Conservation (phyloP, 2,329 filamentous ascomycete genomes). For the Alternaria sp. region DNA sequence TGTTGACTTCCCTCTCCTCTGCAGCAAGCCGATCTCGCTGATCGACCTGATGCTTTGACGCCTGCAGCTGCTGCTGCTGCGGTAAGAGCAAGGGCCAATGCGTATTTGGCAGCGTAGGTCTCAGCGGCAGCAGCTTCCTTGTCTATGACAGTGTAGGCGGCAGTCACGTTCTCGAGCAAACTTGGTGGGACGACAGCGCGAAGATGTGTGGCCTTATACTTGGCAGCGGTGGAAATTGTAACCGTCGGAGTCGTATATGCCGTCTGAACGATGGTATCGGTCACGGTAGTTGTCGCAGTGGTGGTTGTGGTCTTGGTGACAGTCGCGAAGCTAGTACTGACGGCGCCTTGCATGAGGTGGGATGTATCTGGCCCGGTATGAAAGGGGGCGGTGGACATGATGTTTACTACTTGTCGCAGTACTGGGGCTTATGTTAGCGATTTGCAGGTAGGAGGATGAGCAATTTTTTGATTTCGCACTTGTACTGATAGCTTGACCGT, state of each 20-base stretch:
- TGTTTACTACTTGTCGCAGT: neutral
- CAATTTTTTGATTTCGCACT: neutral
- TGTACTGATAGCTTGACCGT: neutral
- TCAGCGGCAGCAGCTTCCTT: neutral
- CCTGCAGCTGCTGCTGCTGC: too few species aligned
- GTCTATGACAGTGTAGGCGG: neutral
- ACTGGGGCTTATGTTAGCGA: neutral
- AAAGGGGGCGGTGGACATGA: neutral
- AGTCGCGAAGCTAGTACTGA: neutral
- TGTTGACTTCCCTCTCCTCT: neutral
- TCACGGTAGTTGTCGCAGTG: neutral
- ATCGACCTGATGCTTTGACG: neutral
- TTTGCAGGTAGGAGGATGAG: neutral
- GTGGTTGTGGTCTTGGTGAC: neutral
- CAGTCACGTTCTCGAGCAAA: neutral
- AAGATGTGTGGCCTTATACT: neutral
- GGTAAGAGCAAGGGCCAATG: neutral
- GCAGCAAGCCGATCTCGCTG: neutral
- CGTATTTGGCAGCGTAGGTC: neutral
- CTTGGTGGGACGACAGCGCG: neutral
- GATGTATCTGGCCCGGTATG: neutral
- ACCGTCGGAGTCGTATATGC: neutral
- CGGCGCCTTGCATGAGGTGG: neutral
- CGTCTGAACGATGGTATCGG: neutral
- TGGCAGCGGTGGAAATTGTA: neutral